Evolutionary conservation across 2,329 filamentous ascomycete species (phyloP).

Genomic region (Cyclaneusma minus): DNA sequence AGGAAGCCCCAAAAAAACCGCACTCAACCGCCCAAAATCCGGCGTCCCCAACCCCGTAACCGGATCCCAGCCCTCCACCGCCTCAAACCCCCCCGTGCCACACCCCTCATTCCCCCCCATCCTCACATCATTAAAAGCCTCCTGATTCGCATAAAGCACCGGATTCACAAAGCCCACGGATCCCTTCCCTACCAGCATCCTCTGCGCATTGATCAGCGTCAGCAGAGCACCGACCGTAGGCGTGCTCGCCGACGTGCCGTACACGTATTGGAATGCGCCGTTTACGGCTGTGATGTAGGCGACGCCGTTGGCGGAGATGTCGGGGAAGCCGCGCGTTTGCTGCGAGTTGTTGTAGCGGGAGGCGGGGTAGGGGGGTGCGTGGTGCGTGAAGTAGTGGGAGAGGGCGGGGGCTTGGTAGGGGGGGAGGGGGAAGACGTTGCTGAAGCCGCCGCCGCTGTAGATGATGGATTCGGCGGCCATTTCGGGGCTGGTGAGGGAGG

Average conservation of each 20-base stretch:
- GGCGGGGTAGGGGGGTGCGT: slow-evolving; percentile 16
- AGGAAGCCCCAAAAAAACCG: slow-evolving; percentile 5
- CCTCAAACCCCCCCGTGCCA: slow-evolving; percentile 14
- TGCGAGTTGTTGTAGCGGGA: slow-evolving; percentile 30
- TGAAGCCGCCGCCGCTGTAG: slow-evolving; percentile 30
- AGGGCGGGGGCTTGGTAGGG: slow-evolving; percentile 29
- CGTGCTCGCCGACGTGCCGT: slow-evolving; percentile 30
- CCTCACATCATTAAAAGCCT: slow-evolving; percentile 18
- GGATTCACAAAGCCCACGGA: slow-evolving; percentile 27
- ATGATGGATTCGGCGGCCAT: slow-evolving; percentile 30
- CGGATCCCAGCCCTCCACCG: slow-evolving; percentile 18
- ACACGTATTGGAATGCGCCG: slow-evolving; percentile 25
- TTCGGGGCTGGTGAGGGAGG: slow-evolving; percentile 20
- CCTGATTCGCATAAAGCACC: slow-evolving; percentile 19
- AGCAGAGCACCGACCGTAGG: slow-evolving; percentile 25
- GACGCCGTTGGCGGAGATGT: slow-evolving; percentile 28
- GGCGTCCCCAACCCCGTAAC: slow-evolving; percentile 20
- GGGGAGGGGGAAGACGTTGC: slow-evolving; percentile 24
- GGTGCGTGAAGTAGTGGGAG: slow-evolving; percentile 13
- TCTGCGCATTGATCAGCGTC: slow-evolving; percentile 25
- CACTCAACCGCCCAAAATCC: slow-evolving; percentile 19
- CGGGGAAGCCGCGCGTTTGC: slow-evolving; percentile 29
- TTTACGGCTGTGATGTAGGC: slow-evolving; percentile 27
- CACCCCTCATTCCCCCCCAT: slow-evolving; percentile 16
- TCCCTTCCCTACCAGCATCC: slow-evolving; percentile 20